These are phyloP conservation scores for Auricularia sp. DNA, from an alignment of 768 basidiomycete species.

Conservation along the genomic window DNA sequence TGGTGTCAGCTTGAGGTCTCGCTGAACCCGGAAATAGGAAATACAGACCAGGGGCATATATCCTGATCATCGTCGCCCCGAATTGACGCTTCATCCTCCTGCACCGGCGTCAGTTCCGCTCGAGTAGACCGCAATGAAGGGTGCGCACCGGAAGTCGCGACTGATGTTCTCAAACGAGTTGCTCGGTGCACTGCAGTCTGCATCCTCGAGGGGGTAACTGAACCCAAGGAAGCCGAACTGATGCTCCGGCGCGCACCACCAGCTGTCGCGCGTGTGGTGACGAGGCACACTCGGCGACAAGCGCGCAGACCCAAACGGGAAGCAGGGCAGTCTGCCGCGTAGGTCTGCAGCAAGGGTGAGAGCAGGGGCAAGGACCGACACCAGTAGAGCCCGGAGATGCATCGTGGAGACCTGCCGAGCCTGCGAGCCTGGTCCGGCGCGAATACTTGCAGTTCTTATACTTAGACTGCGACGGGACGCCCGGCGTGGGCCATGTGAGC, in stretches of 20 bases:
- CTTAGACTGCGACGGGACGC: too few relatives aligned
- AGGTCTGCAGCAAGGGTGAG: too few relatives aligned
- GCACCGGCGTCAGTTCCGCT: too few relatives aligned
- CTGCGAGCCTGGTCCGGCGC: too few relatives aligned
- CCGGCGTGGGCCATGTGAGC: too few relatives aligned
- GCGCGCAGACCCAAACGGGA: slow-evolving; percentile 4
- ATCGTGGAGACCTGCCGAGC: too few relatives aligned
- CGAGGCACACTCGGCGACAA: neutral
- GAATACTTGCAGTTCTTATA: too few relatives aligned
- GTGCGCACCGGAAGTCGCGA: slow-evolving; percentile 1
- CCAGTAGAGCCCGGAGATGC: too few relatives aligned
- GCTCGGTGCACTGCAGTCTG: slow-evolving; percentile 7
- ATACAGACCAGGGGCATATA: slow-evolving; percentile 7
- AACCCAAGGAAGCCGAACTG: slow-evolving; percentile 10
- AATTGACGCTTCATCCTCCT: slow-evolving; percentile 10
- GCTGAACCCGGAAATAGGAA: too few relatives aligned
- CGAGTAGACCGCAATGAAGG: too few relatives aligned
- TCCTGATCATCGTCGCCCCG: slow-evolving; percentile 13
- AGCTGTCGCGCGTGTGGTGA: neutral
- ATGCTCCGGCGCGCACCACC: slow-evolving; percentile 4
- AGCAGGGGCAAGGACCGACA: too few relatives aligned
- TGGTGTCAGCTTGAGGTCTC: too few relatives aligned
- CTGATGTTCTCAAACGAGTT: slow-evolving; percentile 9
- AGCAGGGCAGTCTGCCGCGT: neutral
- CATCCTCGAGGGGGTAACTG: slow-evolving; percentile 7